Base-by-base conservation (phyloP, 306 rosid species). In the Mimosa bimucronata region DNA sequence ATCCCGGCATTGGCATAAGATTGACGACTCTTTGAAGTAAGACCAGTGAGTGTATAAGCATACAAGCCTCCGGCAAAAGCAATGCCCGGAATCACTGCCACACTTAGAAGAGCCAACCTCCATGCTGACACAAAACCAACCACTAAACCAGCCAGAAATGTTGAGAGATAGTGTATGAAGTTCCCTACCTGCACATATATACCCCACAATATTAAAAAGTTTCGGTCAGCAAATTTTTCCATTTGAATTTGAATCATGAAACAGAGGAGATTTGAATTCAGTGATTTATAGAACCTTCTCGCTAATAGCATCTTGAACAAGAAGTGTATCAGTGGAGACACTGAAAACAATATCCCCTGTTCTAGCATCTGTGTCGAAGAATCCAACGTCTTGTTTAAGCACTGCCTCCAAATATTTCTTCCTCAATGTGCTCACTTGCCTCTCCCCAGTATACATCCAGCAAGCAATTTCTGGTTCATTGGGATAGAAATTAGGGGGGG, bases 61-160 rank as follows among this genome's bases (percentile, higher is more conserved):
- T 96, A 96, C 79, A 96, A 89, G 19, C 99, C 98, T 7, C 99
- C 99, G 21, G 99, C 98, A 69, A 96, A 96, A 74, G 98, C 99
- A 48, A 96, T 96, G 34, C 99, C 99, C 0, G 99, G 99, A 80
- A 96, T 96, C 81, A 96, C 99, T 0, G 99, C 99, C 26, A 96
- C 92, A 84, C 99, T 96, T 10, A 96, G 84, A 80, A 96, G 93
- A 9, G 99, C 99, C 53, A 96, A 80, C 85, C 91, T 88, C 99
- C 99, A 96, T 76, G 99, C 99, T 45, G 98, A 93, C 53, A 96
- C 94, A 89, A 96, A 96, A 45, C 99, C 99, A 48, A 96, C 99
- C 85, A 96, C 99, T 46, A 96, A 84, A 42, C 99, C 99, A 25
- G 99, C 99, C 77, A 96, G 88, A 84, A 96, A 96, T 2, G 99